Conservation (phyloP, 140 eudicot genomes). For the Erigeron philadelphicus region DNA sequence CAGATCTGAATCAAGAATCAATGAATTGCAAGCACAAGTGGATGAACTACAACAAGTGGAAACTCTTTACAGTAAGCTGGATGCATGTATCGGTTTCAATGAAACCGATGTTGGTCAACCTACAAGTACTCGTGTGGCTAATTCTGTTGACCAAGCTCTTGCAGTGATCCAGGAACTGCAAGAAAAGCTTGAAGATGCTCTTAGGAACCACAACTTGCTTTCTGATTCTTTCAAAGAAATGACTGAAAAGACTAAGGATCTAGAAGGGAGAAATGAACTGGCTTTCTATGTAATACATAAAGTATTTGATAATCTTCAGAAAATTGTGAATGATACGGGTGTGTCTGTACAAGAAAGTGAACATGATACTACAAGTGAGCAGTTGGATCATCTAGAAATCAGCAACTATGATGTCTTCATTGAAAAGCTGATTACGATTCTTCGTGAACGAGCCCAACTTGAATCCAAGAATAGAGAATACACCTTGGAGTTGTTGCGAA, state of each 20-base stretch:
- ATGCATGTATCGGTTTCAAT: constrained; percentile 29
- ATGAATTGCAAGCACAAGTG: constrained; percentile 46
- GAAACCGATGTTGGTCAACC: constrained; percentile 22
- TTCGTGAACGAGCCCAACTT: constrained; percentile 47
- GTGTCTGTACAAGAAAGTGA: constrained; percentile 40
- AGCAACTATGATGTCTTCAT: constrained; percentile 40
- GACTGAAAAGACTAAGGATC: constrained; percentile 36
- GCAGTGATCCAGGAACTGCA: constrained; percentile 47
- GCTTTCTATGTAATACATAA: constrained; percentile 41
- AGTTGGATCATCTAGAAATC: constrained; percentile 46
- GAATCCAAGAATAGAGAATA: constrained; percentile 45
- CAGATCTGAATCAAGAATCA: constrained; percentile 39
- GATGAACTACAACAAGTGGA: constrained; percentile 48
- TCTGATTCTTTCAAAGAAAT: constrained; percentile 32
- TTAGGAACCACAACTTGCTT: constrained; percentile 27
- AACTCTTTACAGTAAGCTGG: constrained; percentile 43
- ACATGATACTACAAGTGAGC: constrained; percentile 25
- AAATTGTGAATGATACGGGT: constrained; percentile 41
- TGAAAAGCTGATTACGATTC: constrained; percentile 37
- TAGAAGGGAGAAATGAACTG: constrained; percentile 44
- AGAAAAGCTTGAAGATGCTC: constrained; percentile 49
- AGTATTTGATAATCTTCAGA: constrained; percentile 51
- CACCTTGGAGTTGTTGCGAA: constrained; percentile 45
- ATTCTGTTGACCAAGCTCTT: constrained; percentile 50
- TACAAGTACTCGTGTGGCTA: constrained; percentile 34